Percentiles rank a stretch among this genome's conserved stretches.
Evolutionary conservation across 176 grass and related monocot species (phyloP).

Genomic region (Rhynchospora tenuis): DNA sequence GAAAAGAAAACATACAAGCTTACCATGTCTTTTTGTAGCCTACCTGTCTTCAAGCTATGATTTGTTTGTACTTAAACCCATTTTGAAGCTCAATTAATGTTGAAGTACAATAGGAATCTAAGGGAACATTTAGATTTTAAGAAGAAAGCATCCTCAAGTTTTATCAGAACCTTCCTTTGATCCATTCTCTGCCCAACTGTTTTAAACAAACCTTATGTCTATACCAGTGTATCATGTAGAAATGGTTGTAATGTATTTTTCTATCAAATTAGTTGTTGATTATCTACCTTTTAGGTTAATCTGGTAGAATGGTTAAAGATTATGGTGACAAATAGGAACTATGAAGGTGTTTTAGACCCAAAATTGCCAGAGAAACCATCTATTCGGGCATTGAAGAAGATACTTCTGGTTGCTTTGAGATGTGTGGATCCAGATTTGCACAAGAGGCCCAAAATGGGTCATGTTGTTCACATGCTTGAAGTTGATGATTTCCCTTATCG

Average conservation of each 20-base stretch:
- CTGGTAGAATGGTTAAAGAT: slow-evolving; percentile 95
- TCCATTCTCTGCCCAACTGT: neutral
- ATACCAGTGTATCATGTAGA: neutral
- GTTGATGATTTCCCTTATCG: slow-evolving; percentile 90
- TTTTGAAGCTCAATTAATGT: neutral
- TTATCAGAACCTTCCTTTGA: neutral
- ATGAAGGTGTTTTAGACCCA: slow-evolving; percentile 65
- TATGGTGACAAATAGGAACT: slow-evolving; percentile 75
- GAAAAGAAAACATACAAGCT: neutral
- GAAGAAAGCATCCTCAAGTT: neutral
- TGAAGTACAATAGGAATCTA: neutral
- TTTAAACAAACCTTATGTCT: neutral
- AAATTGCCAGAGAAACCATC: slow-evolving; percentile 75
- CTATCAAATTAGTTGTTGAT: neutral
- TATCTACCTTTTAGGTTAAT: slow-evolving; percentile 51
- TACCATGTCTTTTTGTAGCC: neutral
- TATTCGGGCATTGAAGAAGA: slow-evolving; percentile 77
- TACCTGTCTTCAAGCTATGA: neutral
- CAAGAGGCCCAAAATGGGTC: slow-evolving; percentile 96
- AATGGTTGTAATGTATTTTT: neutral
- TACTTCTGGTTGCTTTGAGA: slow-evolving; percentile 73
- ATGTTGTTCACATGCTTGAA: slow-evolving; percentile 97
- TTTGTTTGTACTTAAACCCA: neutral
- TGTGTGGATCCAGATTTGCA: slow-evolving; percentile 90
- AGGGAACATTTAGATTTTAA: neutral